Base-by-base conservation (phyloP, 768 basidiomycete genomes). In the Lentinula aciculospora region DNA sequence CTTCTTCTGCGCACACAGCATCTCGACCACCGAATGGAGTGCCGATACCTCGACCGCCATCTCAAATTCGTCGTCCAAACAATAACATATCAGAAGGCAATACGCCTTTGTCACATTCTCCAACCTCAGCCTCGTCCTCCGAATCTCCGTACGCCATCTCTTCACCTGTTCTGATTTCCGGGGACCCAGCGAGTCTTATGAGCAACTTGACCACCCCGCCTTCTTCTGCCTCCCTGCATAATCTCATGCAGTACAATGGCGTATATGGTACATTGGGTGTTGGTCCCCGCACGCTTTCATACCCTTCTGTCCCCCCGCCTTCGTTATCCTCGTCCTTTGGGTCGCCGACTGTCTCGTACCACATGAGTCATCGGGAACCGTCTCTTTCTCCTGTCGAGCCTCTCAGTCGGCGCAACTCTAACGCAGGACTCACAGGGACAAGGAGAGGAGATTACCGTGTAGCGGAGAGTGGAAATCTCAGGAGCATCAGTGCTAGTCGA, bases 301-400 rank as follows among this genome's bases (percentile, higher is more conserved):
- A 94, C 63, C 91, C 91, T 0, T 85, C 84, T 5, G 92, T 92
- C 0, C 91, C 92, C 2, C 91, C 91, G 10, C 91, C 91, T 3
- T 89, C 88, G 1, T 70, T 91, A 27, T 88, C 87, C 4, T 88
- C 86, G 6, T 89, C 88, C 9, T 86, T 89, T 62, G 90, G 90
- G 13, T 87, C 86, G 4, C 85, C 88, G 7, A 77, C 75, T 25
- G 76, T 81, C 17, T 74, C 80, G 12, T 78, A 74, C 61, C 71
- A 74, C 58, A 74, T 75, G 46, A 72, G 77, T 15, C 72, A 71
- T 55, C 72, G 79, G n/a, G 82, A 83, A n/a, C 71, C 67, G 19
- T 77, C 79, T 9, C 60, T 71, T 45, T 81, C 79, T 9, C 81
- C 83, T 5, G 72, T 71, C n/a, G 83, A 81, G 61, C 71, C 82